Evolutionary conservation across 202 grass and related monocot genomes (phyloP).

Genomic region (Schoenoplectus triqueter): DNA sequence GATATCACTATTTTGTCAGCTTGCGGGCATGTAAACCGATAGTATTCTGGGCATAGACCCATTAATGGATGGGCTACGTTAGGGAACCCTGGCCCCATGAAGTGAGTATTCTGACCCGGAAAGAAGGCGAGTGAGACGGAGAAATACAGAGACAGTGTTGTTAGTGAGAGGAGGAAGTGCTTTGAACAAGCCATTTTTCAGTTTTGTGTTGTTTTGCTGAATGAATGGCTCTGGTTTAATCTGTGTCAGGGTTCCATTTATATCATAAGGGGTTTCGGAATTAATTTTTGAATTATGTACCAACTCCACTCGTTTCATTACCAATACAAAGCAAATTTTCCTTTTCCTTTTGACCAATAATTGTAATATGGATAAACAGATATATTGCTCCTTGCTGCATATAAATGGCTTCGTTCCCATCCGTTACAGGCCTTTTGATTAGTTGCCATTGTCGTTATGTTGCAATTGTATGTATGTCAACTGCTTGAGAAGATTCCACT

Average conservation of each 20-base stretch:
- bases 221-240: slow-evolving; percentile 14
- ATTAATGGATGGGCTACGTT: slow-evolving; percentile 34
- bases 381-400: background rate
- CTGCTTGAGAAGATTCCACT: slow-evolving; percentile 4
- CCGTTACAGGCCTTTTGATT: no score
- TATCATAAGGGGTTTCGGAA: slow-evolving; percentile 34
- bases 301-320: slow-evolving; percentile 47
- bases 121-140: slow-evolving; percentile 49
- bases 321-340: background rate
- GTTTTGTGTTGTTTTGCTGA: slow-evolving; percentile 23
- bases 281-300: slow-evolving; percentile 47
- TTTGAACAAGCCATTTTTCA: slow-evolving; percentile 61
- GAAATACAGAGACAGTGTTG: slow-evolving; percentile 47
- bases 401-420: no score
- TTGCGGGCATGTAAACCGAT: slow-evolving; percentile 67
- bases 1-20: slow-evolving; percentile 71
- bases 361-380: background rate
- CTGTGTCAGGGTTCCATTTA: slow-evolving; percentile 47
- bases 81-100: slow-evolving; percentile 43
- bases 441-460: background rate
- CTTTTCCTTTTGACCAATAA: slow-evolving; percentile 14
- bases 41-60: slow-evolving; percentile 62
- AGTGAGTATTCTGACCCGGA: slow-evolving; percentile 26
- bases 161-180: slow-evolving; percentile 44
- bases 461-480: background rate